Evolutionary conservation across 2,329 filamentous ascomycete species (phyloP).

Genomic region (Fusarium udum): DNA sequence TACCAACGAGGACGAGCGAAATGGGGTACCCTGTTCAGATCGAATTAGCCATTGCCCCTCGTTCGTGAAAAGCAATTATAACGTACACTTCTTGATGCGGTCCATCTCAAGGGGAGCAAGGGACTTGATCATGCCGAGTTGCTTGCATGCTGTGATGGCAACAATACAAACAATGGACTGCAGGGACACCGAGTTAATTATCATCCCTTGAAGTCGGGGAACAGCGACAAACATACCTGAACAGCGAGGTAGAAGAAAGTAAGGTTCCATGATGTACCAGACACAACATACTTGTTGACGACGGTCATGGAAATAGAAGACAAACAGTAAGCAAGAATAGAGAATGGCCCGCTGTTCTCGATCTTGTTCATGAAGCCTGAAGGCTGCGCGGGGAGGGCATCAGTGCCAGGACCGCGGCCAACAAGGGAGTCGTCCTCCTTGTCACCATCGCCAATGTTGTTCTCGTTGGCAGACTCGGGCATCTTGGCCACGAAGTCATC

Average conservation of each 20-base stretch:
- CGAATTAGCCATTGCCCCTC: not conserved
- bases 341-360: conserved; percentile 79
- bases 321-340: conserved; percentile 89
- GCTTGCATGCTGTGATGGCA: conserved; percentile 85
- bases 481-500: conserved; percentile 36
- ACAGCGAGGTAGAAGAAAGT: conserved; percentile 94
- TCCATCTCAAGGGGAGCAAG: conserved; percentile 83
- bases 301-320: conserved; percentile 98
- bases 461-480: conserved; percentile 24
- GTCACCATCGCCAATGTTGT: conserved; percentile 32
- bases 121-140: conserved; percentile 81
- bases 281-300: conserved; percentile 99
- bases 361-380: conserved; percentile 52
- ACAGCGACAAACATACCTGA: conserved; percentile 71
- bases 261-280: conserved; percentile 89
- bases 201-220: not conserved
- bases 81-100: conserved; percentile 90
- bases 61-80: not conserved
- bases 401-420: conserved; percentile 32
- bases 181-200: not conserved
- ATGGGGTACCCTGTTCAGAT: conserved; percentile 86
- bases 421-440: conserved; percentile 37
- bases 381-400: conserved; percentile 23
- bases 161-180: conserved; percentile 89
- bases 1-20: conserved; percentile 92